Percentiles rank a stretch among this genome's conserved stretches.
phyloP scores from a whole-genome alignment of 805 yeast species.

The Starmerella riodocensis region DNA sequence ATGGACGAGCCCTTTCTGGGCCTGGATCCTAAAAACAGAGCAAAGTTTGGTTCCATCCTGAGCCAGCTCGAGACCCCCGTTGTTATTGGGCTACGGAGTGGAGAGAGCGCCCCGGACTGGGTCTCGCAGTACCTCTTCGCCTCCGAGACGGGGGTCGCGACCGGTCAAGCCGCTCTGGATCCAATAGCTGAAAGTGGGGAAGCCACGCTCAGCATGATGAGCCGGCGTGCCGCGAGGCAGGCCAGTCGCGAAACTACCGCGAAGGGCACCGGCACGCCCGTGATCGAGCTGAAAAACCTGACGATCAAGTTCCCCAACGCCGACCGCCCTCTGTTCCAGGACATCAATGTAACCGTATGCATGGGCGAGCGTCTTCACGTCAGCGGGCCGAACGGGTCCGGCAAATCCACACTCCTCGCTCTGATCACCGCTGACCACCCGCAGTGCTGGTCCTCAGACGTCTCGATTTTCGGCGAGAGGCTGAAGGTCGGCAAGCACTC shows the following conservation, averaged over 20 bases:
- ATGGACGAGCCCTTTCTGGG: constrained; percentile 92
- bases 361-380: constrained; percentile 79
- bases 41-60: constrained; percentile 45
- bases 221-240: not conserved
- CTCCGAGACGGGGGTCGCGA: constrained; percentile 35
- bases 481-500: constrained; percentile 63
- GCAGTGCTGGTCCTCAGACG: constrained; percentile 73
- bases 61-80: constrained; percentile 34
- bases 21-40: constrained; percentile 61
- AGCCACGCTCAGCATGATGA: no score
- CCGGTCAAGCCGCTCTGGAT: constrained; percentile 3
- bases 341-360: constrained; percentile 53
- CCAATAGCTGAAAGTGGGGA: not conserved
- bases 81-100: constrained; percentile 62
- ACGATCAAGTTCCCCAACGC: constrained; percentile 51
- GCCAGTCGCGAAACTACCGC: no score
- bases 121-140: constrained; percentile 43
- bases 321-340: constrained; percentile 37
- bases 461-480: constrained; percentile 49
- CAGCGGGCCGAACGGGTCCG: constrained; percentile 81
- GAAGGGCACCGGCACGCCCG: constrained; percentile 9
- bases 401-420: constrained; percentile 79
- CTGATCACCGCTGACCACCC: constrained; percentile 91
- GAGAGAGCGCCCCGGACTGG: constrained; percentile 72
- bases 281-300: constrained; percentile 46